These are phyloP conservation scores for Oryza rufipogon DNA, from an alignment of 176 grass and related monocot genomes.

Conservation along the genomic window DNA sequence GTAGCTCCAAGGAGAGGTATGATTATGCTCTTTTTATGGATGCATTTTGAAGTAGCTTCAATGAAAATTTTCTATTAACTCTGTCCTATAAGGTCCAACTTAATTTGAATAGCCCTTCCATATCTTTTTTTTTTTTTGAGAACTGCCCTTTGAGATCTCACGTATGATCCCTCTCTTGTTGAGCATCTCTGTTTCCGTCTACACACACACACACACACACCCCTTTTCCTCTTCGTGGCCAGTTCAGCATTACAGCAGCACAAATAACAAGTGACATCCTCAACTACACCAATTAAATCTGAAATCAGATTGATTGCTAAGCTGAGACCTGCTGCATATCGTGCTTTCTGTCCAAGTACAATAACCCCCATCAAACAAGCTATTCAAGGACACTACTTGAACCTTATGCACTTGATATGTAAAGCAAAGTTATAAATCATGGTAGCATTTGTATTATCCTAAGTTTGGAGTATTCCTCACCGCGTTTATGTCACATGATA, in stretches of 20 bases:
- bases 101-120: background rate
- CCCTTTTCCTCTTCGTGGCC: no score
- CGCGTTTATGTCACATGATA: background rate
- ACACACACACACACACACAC: no score
- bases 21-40: background rate
- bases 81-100: background rate
- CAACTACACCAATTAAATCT: no score
- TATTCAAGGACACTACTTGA: background rate
- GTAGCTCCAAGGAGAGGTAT: conserved; percentile 75
- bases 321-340: no score
- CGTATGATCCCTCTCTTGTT: background rate
- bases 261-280: no score
- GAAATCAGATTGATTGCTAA: no score
- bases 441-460: no score
- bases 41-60: background rate
- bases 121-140: no score
- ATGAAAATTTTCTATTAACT: conserved; percentile 13
- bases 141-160: background rate
- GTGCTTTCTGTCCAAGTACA: no score
- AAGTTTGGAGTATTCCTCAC: background rate
- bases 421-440: background rate
- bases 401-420: background rate
- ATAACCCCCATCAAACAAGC: no score
- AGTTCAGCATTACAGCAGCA: no score
- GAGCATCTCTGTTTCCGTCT: background rate